Evolutionary conservation across 345 rosid genomes (phyloP), one percentile per base, ranked within the genome.

Genomic region (Excoecaria cochinchinensis): DNA sequence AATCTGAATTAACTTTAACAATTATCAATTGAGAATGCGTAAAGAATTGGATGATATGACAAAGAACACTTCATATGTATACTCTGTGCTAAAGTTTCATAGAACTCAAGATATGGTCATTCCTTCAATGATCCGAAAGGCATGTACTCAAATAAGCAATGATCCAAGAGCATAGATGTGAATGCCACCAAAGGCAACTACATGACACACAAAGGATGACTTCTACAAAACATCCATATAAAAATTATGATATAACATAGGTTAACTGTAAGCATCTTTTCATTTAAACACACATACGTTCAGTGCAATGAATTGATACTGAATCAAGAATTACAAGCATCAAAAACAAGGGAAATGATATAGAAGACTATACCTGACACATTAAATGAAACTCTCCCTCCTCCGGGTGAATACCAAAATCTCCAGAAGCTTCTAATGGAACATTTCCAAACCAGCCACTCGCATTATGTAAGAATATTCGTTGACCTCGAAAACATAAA

Each of bases 371-470:
- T 85, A 90, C 99, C 94, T 95, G 99, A 80, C 99, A 95, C 99
- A 95, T 95, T 36, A 95, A 81, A 76, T 95, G 99, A 84, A 91
- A 95, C 87, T 95, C 97, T 74, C 99, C 99, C 59, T 95, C 99
- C 86, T 92, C 95, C 36, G 99, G 99, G 85, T 95, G 93, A 73
- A 95, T 92, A 66, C 99, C 99, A 78, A 92, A 90, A 86, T 92
- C 95, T 84, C 99, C 97, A 77, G 99, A 95, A 85, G 97, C 97
- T 87, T 95, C 99, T 74, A 95, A 84, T 50, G 99, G 99, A 88
- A 89, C 88, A 77, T 84, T 85, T 71, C 99, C 99, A 87, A 90
- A 95, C 94, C 92, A 88, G 76, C 99, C 99, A 84, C 87, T 90
- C 73, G 95, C 84, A 82, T 95, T 92, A 74, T 95, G 97, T 71